phyloP scores from a whole-genome alignment of 345 rosid species.

The Populus alba region DNA sequence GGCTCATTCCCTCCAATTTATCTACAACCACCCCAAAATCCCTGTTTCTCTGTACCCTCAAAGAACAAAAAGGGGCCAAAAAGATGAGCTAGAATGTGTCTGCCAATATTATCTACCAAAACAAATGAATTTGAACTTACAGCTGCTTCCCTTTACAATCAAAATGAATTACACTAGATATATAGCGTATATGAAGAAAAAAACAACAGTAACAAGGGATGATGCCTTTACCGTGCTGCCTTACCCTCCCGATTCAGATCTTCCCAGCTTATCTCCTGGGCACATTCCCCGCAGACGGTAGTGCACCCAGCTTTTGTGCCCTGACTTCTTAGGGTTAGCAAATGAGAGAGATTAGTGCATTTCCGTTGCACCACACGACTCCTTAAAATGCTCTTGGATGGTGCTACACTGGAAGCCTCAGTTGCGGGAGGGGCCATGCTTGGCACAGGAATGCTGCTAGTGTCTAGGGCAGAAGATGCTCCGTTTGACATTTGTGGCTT shows the following conservation, averaged over 20 bases:
- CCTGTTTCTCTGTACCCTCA: not conserved
- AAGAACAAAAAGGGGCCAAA: not conserved
- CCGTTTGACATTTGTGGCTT: constrained; percentile 36
- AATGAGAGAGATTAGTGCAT: constrained; percentile 79
- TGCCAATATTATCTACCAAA: not conserved
- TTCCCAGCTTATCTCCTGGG: constrained; percentile 79
- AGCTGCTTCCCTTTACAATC: constrained; percentile 13
- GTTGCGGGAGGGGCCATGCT: not conserved
- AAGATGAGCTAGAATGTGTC: not conserved
- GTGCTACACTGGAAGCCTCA: not conserved
- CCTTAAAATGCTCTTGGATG: constrained; percentile 46
- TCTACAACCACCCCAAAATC: not conserved
- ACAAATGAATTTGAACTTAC: constrained; percentile 1
- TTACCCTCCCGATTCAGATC: constrained; percentile 43
- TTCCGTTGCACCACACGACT: constrained; percentile 48
- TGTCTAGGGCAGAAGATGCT: constrained; percentile 33
- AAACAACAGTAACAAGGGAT: not conserved
- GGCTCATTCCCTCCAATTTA: not conserved
- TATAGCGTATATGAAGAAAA: not conserved
- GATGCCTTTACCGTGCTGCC: constrained; percentile 23
- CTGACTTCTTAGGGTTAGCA: constrained; percentile 93
- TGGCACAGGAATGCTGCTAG: constrained; percentile 16
- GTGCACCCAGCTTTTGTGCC: constrained; percentile 67
- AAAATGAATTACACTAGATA: constrained; percentile 9
- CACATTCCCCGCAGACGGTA: constrained; percentile 95